Conservation (phyloP, 2,329 filamentous ascomycete species). For the Dothiorella sarmentorum region DNA sequence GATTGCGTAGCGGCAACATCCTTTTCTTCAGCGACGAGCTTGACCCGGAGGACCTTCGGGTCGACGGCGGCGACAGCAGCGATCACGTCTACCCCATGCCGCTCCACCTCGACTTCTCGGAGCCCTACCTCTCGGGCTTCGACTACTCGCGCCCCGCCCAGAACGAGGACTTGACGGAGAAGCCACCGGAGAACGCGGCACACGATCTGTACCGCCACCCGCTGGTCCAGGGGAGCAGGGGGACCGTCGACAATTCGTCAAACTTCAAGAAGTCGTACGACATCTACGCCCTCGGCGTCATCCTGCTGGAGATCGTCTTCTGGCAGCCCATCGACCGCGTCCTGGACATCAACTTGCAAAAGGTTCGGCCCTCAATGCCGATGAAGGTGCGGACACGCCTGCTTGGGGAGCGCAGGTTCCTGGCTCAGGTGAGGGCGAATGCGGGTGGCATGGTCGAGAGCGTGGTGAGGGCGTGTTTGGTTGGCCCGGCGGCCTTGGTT, state of each 20-base stretch:
- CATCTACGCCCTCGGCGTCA: conserved; percentile 52
- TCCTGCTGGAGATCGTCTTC: conserved; percentile 54
- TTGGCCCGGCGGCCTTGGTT: conserved; percentile 30
- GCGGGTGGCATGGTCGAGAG: conserved; percentile 27
- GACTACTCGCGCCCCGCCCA: conserved; percentile 53
- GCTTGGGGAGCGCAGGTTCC: conserved; percentile 23
- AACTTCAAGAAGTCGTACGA: conserved; percentile 51
- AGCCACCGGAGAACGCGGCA: conserved; percentile 43
- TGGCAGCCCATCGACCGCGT: conserved; percentile 49
- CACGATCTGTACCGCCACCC: conserved; percentile 54
- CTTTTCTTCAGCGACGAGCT: conserved; percentile 46
- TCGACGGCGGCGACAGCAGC: too few relatives aligned
- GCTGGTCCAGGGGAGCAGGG: conserved; percentile 34
- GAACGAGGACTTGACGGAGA: conserved; percentile 51
- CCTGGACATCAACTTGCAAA: conserved; percentile 37
- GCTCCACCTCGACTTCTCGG: conserved; percentile 35
- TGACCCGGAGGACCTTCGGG: background rate
- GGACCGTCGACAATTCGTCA: conserved; percentile 18
- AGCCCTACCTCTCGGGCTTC: conserved; percentile 52
- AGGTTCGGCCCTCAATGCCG: conserved; percentile 39
- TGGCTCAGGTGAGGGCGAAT: conserved; percentile 28
- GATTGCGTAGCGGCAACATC: conserved; percentile 53
- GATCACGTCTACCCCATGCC: background rate
- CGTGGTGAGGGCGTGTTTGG: conserved; percentile 31
- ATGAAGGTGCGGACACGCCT: conserved; percentile 35